These are phyloP conservation scores for Cerioporus squamosus DNA, from an alignment of 1,284 basidiomycete species.

Conservation along the genomic window DNA sequence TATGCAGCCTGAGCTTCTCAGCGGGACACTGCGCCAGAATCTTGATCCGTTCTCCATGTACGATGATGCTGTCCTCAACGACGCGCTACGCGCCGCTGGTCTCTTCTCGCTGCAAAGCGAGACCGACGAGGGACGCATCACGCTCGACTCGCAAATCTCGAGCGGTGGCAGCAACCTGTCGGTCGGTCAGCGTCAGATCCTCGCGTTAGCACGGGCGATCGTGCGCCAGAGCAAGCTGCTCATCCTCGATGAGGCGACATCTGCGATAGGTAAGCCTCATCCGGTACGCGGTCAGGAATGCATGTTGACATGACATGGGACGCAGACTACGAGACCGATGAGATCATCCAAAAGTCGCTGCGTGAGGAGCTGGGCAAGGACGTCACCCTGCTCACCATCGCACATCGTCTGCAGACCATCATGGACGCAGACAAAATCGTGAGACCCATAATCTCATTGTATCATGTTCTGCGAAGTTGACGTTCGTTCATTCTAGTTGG, in stretches of 20 bases:
- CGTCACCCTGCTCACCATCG: conserved; percentile 64
- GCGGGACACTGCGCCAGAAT: conserved; percentile 40
- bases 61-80: conserved; percentile 47
- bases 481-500: conserved; percentile 29
- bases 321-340: conserved; percentile 27
- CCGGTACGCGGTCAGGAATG: not conserved
- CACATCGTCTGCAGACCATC: conserved; percentile 71
- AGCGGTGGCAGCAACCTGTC: conserved; percentile 43
- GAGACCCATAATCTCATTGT: conserved; percentile 27
- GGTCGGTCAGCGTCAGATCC: conserved; percentile 43
- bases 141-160: conserved; percentile 38
- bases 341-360: conserved; percentile 46
- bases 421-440: conserved; percentile 49
- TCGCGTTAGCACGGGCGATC: conserved; percentile 42
- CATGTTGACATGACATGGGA: not conserved
- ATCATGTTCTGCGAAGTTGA: not conserved
- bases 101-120: conserved; percentile 35
- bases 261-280: conserved; percentile 48
- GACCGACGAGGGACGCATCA: conserved; percentile 33
- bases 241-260: conserved; percentile 50
- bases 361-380: conserved; percentile 52
- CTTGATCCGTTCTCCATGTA: conserved; percentile 53
- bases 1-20: conserved; percentile 43
- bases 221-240: conserved; percentile 38
- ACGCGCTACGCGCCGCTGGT: conserved; percentile 36